Percentiles rank a stretch among this genome's conserved stretches.
phyloP scores from a whole-genome alignment of 1,284 basidiomycete genomes.

The Sanguinoderma infundibulare region DNA sequence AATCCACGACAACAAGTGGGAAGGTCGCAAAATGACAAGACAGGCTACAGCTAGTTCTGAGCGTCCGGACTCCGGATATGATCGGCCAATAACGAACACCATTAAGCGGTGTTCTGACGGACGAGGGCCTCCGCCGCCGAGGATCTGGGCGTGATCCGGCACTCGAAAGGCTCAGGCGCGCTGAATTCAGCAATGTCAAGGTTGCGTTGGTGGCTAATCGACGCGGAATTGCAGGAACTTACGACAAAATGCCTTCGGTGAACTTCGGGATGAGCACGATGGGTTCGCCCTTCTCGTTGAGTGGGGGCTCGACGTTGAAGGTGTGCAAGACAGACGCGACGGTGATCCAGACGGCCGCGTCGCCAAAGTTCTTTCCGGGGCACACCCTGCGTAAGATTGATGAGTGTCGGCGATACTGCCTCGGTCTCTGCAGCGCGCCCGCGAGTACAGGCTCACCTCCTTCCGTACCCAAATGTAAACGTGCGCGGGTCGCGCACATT shows the following conservation, averaged over 20 bases:
- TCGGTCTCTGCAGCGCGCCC: neutral
- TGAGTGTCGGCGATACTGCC: no score
- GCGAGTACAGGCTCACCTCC: no score
- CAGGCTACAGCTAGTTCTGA: neutral
- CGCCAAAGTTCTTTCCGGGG: conserved; percentile 14
- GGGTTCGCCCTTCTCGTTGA: conserved; percentile 3
- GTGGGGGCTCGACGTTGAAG: conserved; percentile 6
- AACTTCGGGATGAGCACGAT: neutral
- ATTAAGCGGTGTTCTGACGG: neutral
- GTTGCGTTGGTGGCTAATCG: neutral
- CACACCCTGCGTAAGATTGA: conserved; percentile 9
- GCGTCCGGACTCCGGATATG: no score
- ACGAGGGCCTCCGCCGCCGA: neutral
- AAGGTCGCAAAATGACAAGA: neutral
- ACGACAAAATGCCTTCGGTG: neutral
- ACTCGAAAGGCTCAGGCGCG: neutral
- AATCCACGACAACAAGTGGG: neutral
- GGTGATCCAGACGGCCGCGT: conserved; percentile 5
- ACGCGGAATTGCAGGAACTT: neutral
- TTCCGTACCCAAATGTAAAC: conserved; percentile 28
- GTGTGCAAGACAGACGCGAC: conserved; percentile 10
- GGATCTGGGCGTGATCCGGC: neutral
- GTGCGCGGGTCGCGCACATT: conserved; percentile 10
- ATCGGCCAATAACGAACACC: no score
- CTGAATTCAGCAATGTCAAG: neutral